Percentiles rank a stretch among this genome's conserved stretches.
Evolutionary conservation across 163 green algal genomes (phyloP).

Genomic region (Scenedesmus sp.): DNA sequence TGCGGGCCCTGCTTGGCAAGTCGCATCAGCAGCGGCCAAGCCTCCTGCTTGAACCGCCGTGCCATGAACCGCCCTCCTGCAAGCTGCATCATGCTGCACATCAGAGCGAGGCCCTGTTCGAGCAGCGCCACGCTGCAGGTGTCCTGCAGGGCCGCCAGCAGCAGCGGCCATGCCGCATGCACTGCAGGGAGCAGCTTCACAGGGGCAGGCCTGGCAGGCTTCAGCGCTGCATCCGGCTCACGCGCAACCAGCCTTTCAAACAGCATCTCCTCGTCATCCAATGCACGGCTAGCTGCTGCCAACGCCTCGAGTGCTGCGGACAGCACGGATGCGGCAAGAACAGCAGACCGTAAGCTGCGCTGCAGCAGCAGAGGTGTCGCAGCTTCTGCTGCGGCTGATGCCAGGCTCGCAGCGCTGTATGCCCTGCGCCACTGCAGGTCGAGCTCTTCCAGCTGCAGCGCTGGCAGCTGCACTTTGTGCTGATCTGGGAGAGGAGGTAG

Average conservation of each 20-base stretch:
- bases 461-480: conserved; percentile 52
- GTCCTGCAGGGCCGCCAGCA: conserved; percentile 75
- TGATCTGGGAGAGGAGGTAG: not conserved
- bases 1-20: conserved; percentile 54
- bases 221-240: conserved; percentile 10
- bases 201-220: conserved; percentile 60
- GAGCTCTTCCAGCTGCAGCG: conserved; percentile 59
- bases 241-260: conserved; percentile 30
- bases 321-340: conserved; percentile 51
- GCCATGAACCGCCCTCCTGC: conserved; percentile 76
- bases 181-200: conserved; percentile 82
- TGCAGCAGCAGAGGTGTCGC: conserved; percentile 71
- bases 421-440: conserved; percentile 61
- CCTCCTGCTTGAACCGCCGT: conserved; percentile 61
- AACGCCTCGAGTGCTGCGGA: conserved; percentile 52
- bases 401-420: conserved; percentile 72
- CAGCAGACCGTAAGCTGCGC: conserved; percentile 9
- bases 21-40: conserved; percentile 60
- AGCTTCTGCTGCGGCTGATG: conserved; percentile 69
- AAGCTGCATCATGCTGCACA: conserved; percentile 60
- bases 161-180: conserved; percentile 75
- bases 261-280: conserved; percentile 42
- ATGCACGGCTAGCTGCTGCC: conserved; percentile 28
- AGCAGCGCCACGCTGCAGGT: conserved; percentile 71
- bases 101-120: conserved; percentile 60